phyloP scores from a whole-genome alignment of 495 filamentous ascomycete genomes.

The Pseudomonodictys pantanalensis region DNA sequence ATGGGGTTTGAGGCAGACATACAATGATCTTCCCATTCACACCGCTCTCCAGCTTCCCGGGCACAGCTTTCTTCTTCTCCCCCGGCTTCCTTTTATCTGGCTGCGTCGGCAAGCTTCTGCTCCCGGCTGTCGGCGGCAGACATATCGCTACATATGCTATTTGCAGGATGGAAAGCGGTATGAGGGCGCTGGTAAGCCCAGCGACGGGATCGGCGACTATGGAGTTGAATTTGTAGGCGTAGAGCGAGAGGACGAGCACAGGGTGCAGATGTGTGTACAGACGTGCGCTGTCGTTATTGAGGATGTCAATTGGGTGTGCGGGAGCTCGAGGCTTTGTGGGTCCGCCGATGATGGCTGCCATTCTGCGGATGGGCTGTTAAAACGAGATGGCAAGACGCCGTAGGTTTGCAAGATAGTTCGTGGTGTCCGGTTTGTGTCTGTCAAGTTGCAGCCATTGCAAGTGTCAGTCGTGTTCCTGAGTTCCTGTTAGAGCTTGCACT shows the following conservation, averaged over 20 bases:
- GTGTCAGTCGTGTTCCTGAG: too few species aligned
- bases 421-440: too few species aligned
- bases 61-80: conserved; percentile 34
- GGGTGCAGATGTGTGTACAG: conserved; percentile 64
- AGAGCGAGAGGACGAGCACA: conserved; percentile 58
- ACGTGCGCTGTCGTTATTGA: conserved; percentile 48
- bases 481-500: too few species aligned
- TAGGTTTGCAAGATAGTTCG: too few species aligned
- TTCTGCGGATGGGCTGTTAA: neutral
- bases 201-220: conserved; percentile 71
- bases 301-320: conserved; percentile 45
- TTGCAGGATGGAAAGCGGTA: conserved; percentile 63
- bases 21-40: conserved; percentile 36
- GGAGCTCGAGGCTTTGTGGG: conserved; percentile 13
- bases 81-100: conserved; percentile 36
- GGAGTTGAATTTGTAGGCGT: conserved; percentile 58
- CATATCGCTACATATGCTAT: conserved; percentile 66
- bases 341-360: conserved; percentile 2
- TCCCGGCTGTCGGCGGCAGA: conserved; percentile 60
- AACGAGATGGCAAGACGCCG: too few species aligned
- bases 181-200: conserved; percentile 59
- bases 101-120: conserved; percentile 24
- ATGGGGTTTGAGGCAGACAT: conserved; percentile 9
- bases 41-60: conserved; percentile 25
- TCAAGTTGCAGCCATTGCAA: too few species aligned